phyloP scores from a whole-genome alignment of 2,329 filamentous ascomycete genomes.

The Fusarium metavorans region DNA sequence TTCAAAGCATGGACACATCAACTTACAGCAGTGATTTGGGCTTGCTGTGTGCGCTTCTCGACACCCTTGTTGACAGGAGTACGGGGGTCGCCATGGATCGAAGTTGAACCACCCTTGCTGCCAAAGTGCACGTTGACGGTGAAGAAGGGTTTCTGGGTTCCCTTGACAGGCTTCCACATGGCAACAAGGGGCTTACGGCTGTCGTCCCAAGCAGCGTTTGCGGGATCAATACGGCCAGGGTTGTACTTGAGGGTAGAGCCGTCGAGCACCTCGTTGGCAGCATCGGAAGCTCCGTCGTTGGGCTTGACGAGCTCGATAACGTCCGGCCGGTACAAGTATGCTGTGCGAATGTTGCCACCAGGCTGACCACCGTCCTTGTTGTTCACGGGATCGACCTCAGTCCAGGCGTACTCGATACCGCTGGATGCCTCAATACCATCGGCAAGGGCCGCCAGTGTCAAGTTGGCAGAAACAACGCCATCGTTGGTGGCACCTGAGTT shows the following conservation, averaged over 20 bases:
- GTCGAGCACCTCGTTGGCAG: slow-evolving; percentile 68
- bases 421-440: slow-evolving; percentile 62
- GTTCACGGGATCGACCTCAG: slow-evolving; percentile 70
- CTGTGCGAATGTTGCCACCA: slow-evolving; percentile 78
- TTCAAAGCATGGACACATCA: slow-evolving; percentile 11
- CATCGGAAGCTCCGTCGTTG: slow-evolving; percentile 65
- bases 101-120: slow-evolving; percentile 74
- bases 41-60: slow-evolving; percentile 67
- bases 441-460: slow-evolving; percentile 68
- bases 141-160: slow-evolving; percentile 68
- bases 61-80: slow-evolving; percentile 76
- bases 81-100: slow-evolving; percentile 73
- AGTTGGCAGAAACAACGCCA: slow-evolving; percentile 66
- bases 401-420: slow-evolving; percentile 69
- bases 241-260: slow-evolving; percentile 72
- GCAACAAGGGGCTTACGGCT: slow-evolving; percentile 77
- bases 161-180: slow-evolving; percentile 70
- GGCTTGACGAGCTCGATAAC: slow-evolving; percentile 69
- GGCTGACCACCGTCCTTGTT: slow-evolving; percentile 74
- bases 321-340: slow-evolving; percentile 75
- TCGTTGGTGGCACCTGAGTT: slow-evolving; percentile 72
- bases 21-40: slow-evolving; percentile 67
- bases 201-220: slow-evolving; percentile 68
- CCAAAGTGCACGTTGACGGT: slow-evolving; percentile 78
- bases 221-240: slow-evolving; percentile 75